Base-by-base conservation (phyloP, 371 early-diverging fungal species). In the Actinomortierella wolfii region DNA sequence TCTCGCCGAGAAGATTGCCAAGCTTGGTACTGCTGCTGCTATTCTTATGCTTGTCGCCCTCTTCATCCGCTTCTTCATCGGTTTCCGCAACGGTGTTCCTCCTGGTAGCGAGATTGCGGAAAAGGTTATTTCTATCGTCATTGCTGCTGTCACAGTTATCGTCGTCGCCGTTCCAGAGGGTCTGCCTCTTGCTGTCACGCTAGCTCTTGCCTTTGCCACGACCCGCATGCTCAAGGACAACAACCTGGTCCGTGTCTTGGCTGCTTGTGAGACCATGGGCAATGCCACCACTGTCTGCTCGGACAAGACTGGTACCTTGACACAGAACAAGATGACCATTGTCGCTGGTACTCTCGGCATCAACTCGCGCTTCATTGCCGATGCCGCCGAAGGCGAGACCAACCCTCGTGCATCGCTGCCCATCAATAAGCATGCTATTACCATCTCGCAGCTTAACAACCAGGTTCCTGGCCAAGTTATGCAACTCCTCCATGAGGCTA, bases 221-320 rank as follows among this genome's bases (percentile, higher is more conserved):
- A 87, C 83, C n/a, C 79, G 86, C 9, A 97, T 93, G 97, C 76
- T 92, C 49, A 89, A 89, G 62, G 95, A 97, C 67, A 94, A 94
- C 67, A 95, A 94, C 68, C 77, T 97, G 26, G 97, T 97, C 8
- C 86, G 96, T 21, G 85, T 92, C 18, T 76, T 97, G 23, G 83
- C 89, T 39, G 92, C 97, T 7, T 96, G 97, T 68, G 97, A 97
- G 78, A 94, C 93, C 34, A 95, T 95, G 95, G 94, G 95, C 6
- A 91, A 89, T 66, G 95, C 95, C 1, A 95, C 95, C 7, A 92
- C 92, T 7, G 83, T 97, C 40, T 95, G 95, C 71, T 90, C 92
- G 13, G 95, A 97, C 76, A 94, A 95, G 73, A 94, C 95, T 7
- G 95, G 95, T 18, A 95, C 95, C 3, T 76, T 95, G 21, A 95